These are phyloP conservation scores for Puccinia polysora DNA, from an alignment of 1,284 basidiomycete species.

Conservation along the genomic window DNA sequence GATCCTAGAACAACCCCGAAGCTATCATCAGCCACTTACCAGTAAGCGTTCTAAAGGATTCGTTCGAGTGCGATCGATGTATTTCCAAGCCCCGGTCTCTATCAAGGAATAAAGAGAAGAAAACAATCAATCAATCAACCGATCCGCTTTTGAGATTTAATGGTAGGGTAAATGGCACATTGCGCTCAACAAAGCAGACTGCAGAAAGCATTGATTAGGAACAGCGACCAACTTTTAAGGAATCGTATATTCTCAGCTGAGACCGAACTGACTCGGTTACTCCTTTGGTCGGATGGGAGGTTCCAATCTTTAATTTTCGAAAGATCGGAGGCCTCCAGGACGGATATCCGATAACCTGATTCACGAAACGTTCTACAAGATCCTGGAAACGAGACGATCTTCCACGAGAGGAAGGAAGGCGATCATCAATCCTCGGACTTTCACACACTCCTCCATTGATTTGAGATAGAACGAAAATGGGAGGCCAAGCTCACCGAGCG, in stretches of 20 bases:
- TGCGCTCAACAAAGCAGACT: slow-evolving; percentile 7
- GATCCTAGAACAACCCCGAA: neutral
- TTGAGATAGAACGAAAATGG: slow-evolving; percentile 16
- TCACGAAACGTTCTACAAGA: slow-evolving; percentile 9
- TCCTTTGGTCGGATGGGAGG: slow-evolving; percentile 61
- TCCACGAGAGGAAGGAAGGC: slow-evolving; percentile 11
- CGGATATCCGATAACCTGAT: slow-evolving; percentile 56
- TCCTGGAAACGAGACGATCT: slow-evolving; percentile 26
- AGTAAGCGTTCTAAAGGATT: slow-evolving; percentile 76
- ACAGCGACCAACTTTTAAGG: slow-evolving; percentile 61
- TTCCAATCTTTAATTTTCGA: slow-evolving; percentile 67
- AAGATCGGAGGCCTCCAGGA: slow-evolving; percentile 76
- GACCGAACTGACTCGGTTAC: slow-evolving; percentile 83
- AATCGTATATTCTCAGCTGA: slow-evolving; percentile 76
- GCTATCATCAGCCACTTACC: too few relatives aligned
- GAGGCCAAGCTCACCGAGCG: slow-evolving; percentile 62
- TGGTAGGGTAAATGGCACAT: neutral
- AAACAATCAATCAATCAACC: neutral
- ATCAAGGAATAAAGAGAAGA: neutral
- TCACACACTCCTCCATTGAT: slow-evolving; percentile 22
- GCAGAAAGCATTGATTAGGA: neutral
- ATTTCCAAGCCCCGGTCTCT: slow-evolving; percentile 78
- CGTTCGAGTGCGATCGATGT: slow-evolving; percentile 69
- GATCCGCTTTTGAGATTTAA: neutral
- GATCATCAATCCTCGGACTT: neutral